Percentiles rank a stretch among this genome's conserved stretches.
Conservation (phyloP, 331 rosid genomes). For the Saraca asoca region DNA sequence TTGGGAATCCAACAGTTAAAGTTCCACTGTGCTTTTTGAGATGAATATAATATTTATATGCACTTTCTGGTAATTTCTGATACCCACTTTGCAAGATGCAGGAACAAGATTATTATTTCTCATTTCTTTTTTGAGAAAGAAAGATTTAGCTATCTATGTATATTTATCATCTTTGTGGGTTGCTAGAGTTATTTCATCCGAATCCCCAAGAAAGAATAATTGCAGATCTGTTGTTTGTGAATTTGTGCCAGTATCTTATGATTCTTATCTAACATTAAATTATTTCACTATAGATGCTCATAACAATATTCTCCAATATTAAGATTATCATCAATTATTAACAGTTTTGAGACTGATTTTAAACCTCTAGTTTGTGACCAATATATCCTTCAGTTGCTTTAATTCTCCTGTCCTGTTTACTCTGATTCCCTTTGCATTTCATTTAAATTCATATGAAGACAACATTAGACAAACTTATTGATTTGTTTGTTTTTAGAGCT, state of each 20-base stretch:
- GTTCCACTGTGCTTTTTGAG: slow-evolving; percentile 36
- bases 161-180: slow-evolving; percentile 24
- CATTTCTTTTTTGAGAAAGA: slow-evolving; percentile 37
- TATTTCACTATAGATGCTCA: slow-evolving; percentile 48
- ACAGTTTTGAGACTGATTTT: slow-evolving; percentile 32
- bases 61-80: slow-evolving; percentile 47
- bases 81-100: slow-evolving; percentile 53
- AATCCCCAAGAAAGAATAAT: slow-evolving; percentile 49
- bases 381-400: neutral
- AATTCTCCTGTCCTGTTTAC: slow-evolving; percentile 6
- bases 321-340: slow-evolving; percentile 16
- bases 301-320: slow-evolving; percentile 48
- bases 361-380: slow-evolving; percentile 8
- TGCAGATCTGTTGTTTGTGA: slow-evolving; percentile 46
- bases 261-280: slow-evolving; percentile 56
- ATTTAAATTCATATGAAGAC: slow-evolving; percentile 39
- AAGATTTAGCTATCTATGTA: slow-evolving; percentile 7
- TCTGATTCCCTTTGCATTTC: slow-evolving; percentile 33
- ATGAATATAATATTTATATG: slow-evolving; percentile 28
- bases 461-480: slow-evolving; percentile 33
- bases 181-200: slow-evolving; percentile 41
- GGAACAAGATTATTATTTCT: slow-evolving; percentile 20
- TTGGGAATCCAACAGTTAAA: slow-evolving; percentile 37
- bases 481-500: slow-evolving; percentile 26
- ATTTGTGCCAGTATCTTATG: slow-evolving; percentile 70